phyloP scores from a whole-genome alignment of 306 rosid genomes.

The Sicyos baderoa region DNA sequence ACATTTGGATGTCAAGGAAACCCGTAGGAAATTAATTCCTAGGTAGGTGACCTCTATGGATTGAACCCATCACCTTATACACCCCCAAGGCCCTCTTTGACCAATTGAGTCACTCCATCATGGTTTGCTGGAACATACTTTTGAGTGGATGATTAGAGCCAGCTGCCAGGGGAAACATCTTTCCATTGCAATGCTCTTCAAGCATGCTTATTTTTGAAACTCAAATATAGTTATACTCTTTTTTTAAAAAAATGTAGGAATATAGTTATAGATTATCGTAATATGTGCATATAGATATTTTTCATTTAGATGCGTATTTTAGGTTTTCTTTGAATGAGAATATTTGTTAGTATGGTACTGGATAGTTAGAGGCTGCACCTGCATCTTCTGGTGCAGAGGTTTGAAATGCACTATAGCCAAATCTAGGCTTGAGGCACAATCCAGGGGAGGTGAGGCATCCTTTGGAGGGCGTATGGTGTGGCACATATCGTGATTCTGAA shows the following conservation, averaged over 20 bases:
- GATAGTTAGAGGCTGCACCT: conserved; percentile 19
- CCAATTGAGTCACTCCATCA: too few relatives aligned
- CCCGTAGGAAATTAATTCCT: too few relatives aligned
- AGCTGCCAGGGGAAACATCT: background rate
- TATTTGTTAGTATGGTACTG: background rate
- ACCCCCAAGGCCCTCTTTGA: too few relatives aligned
- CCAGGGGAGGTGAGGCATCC: background rate
- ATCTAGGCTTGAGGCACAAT: background rate
- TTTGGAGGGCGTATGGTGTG: background rate
- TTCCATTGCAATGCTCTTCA: background rate
- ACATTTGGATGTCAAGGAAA: too few relatives aligned
- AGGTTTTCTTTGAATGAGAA: background rate
- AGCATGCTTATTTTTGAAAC: conserved; percentile 1
- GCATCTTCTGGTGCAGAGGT: conserved; percentile 7
- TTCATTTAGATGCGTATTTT: background rate
- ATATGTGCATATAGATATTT: background rate
- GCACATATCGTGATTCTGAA: conserved; percentile 4
- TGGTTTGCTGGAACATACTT: background rate
- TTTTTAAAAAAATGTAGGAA: too few relatives aligned
- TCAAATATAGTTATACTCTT: background rate
- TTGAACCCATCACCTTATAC: too few relatives aligned
- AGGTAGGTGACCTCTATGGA: too few relatives aligned
- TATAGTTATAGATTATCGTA: background rate
- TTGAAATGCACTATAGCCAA: background rate
- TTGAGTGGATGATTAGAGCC: background rate